Conservation (phyloP, 306 rosid genomes). For the Cucumis melo region DNA sequence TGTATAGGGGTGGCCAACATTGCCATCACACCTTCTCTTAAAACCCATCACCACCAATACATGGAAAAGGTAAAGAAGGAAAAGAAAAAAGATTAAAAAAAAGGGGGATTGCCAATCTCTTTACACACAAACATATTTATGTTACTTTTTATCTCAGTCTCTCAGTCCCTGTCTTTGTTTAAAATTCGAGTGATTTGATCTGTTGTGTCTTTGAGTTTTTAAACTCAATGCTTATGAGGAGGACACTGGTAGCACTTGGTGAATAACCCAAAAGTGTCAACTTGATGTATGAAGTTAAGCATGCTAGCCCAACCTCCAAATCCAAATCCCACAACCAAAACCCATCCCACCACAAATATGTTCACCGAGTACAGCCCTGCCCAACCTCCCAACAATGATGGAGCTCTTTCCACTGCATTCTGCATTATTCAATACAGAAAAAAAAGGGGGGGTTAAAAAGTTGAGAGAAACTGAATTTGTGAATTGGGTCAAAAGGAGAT, state of each 20-base stretch:
- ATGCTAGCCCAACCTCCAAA: slow-evolving; percentile 99
- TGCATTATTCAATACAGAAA: slow-evolving; percentile 10
- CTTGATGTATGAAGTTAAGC: slow-evolving; percentile 68
- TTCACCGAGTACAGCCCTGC: slow-evolving; percentile 60
- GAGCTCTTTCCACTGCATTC: slow-evolving; percentile 94
- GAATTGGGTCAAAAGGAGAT: not conserved
- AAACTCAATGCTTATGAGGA: slow-evolving; percentile 51
- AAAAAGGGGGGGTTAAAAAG: not conserved
- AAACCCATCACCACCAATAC: slow-evolving; percentile 37
- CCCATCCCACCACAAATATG: slow-evolving; percentile 84
- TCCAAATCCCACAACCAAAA: slow-evolving; percentile 83
- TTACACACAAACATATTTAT: slow-evolving; percentile 53
- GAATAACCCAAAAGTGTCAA: slow-evolving; percentile 72
- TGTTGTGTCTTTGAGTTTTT: not conserved
- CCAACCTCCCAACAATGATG: slow-evolving; percentile 80
- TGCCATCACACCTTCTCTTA: slow-evolving; percentile 60
- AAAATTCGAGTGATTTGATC: not conserved
- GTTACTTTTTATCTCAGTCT: not conserved
- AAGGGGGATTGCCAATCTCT: slow-evolving; percentile 45
- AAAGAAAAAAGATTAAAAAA: not conserved
- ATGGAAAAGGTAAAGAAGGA: not conserved
- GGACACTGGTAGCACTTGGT: slow-evolving; percentile 91
- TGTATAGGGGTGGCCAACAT: slow-evolving; percentile 59
- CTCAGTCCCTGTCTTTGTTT: not conserved
- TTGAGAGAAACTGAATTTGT: not conserved